These are phyloP conservation scores for Saccharum hybrid DNA, from an alignment of 202 grass and related monocot species.

Conservation along the genomic window DNA sequence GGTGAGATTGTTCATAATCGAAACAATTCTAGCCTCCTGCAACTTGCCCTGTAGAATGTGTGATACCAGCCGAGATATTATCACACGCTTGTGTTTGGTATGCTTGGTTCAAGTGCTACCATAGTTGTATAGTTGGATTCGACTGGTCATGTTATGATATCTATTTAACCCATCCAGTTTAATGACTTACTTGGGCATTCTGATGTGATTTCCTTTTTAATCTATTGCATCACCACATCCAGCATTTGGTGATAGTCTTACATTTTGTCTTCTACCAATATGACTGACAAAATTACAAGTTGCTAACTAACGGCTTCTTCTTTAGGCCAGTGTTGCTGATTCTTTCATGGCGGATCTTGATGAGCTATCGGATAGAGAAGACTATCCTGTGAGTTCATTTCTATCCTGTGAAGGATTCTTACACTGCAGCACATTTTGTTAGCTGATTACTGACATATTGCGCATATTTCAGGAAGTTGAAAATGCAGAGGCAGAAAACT, in stretches of 20 bases:
- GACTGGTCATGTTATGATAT: neutral
- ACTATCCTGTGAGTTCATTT: slow-evolving; percentile 56
- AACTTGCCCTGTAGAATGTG: too few species aligned
- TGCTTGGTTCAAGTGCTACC: neutral
- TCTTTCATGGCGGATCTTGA: slow-evolving; percentile 69
- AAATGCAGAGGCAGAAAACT: slow-evolving; percentile 37
- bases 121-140: neutral
- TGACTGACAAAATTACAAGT: neutral
- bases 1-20: neutral
- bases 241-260: neutral
- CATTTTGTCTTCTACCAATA: slow-evolving; percentile 1
- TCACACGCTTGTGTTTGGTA: neutral
- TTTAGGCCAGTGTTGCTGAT: slow-evolving; percentile 63
- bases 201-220: neutral
- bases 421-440: neutral
- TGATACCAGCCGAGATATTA: neutral
- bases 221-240: neutral
- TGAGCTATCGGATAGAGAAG: slow-evolving; percentile 67
- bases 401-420: neutral
- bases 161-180: neutral
- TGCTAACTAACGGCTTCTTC: neutral
- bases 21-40: too few species aligned
- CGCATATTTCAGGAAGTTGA: slow-evolving; percentile 49
- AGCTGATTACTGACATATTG: neutral
- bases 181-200: neutral